A percentile compares a stretch with the other conserved stretches of the same genome.
Evolutionary conservation across 2,329 filamentous ascomycete genomes (phyloP).

Genomic region (Teratosphaeria destructans): DNA sequence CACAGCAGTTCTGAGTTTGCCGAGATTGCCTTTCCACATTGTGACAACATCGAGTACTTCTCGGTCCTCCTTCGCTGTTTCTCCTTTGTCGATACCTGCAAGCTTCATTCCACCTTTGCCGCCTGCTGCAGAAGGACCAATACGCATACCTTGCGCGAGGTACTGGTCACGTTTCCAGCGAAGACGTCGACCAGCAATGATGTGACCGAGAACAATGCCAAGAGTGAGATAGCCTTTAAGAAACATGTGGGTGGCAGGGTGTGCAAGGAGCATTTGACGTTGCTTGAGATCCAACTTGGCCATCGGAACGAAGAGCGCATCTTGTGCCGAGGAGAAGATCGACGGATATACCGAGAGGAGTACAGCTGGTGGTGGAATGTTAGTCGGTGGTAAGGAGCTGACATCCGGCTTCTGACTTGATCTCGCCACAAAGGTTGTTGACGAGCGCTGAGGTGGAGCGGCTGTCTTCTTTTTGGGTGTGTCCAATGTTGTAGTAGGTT

Average conservation of each 20-base stretch:
- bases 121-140: conserved; percentile 60
- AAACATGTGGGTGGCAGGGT: conserved; percentile 52
- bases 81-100: conserved; percentile 70
- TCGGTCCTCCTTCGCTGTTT: conserved; percentile 72
- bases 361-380: conserved; percentile 79
- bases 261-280: conserved; percentile 50
- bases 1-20: conserved; percentile 63
- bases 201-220: conserved; percentile 59
- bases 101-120: conserved; percentile 83
- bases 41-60: conserved; percentile 69
- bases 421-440: neutral
- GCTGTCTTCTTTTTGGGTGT: neutral
- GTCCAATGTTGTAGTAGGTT: neutral
- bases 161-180: conserved; percentile 87
- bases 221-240: conserved; percentile 54
- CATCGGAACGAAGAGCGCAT: conserved; percentile 55
- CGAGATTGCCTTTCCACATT: conserved; percentile 66
- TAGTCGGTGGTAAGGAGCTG: conserved; percentile 53
- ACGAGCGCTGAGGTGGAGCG: neutral
- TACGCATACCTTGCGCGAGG: conserved; percentile 78
- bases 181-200: conserved; percentile 73
- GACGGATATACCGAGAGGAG: conserved; percentile 67
- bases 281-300: conserved; percentile 38
- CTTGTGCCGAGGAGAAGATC: conserved; percentile 56
- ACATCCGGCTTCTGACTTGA: neutral